Base-by-base conservation (phyloP, 352 stramenopile genomes). In the Phytophthora melonis region DNA sequence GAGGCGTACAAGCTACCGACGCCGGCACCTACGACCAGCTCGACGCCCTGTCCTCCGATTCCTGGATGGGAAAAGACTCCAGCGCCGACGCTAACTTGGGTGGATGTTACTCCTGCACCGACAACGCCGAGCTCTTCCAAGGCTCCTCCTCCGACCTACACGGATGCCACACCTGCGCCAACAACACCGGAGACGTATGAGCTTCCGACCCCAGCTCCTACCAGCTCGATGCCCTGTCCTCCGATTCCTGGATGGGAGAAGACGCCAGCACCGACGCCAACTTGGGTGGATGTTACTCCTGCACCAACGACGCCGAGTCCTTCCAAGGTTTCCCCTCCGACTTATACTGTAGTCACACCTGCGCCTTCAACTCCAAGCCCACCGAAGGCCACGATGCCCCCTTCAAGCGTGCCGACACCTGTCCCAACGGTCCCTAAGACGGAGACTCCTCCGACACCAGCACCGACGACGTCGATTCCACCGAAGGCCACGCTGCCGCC, bases 401-500 rank as follows among this genome's bases (percentile, higher is more conserved):
- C 34, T 11, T 11, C 18, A 19, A 16, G 32, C 18, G 25, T 23
- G 32, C 52, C 66, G 9, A 16, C 57, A 23, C 21, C 65, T 5
- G 52, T 27, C 1, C 58, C 58, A 1, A 59, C 67, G 19, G 74
- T 77, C 21, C 72, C 72, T 23, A 50, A 50, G 43, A 47, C 39
- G 25, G 54, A 8, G 8, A 30, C 27, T 7, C 53, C 53, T 23
- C 53, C 27, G 13, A 75, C 68, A 0, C 60, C 70, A 6, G 45
- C 68, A 1, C 66, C 73, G 25, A 56, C 67, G 1, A 70, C 70
- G 1, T 57, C 75, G 3, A 63, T 25, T 19, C 63, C 68, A 5
- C 25, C 50, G 36, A 41, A 41, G 34, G 9, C 34, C 9, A 14
- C 9, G 34, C 10, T 11, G 3, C 34, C 34, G 3, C 10, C 34